Conservation (phyloP, 768 basidiomycete genomes). For the Strobilomyces confusus region DNA sequence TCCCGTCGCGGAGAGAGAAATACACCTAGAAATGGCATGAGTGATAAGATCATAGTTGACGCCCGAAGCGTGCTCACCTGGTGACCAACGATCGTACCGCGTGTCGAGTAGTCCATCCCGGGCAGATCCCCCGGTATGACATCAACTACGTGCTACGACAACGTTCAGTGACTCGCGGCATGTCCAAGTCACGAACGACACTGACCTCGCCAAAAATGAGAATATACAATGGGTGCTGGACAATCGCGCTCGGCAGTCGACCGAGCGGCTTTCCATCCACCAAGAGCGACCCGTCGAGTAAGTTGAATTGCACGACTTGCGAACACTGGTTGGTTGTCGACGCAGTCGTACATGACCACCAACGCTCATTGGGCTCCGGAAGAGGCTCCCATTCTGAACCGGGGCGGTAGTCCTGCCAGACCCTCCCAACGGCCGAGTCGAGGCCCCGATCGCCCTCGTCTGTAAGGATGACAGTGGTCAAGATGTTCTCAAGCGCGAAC, state of each 20-base stretch:
- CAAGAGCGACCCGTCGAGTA: neutral
- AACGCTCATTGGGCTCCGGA: neutral
- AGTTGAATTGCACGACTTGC: neutral
- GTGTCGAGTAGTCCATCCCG: too few species aligned
- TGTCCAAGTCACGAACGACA: too few species aligned
- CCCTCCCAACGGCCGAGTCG: neutral
- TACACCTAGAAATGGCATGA: neutral
- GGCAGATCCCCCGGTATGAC: too few species aligned
- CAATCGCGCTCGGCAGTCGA: too few species aligned
- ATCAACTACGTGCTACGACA: too few species aligned
- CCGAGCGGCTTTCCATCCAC: neutral
- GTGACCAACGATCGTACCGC: too few species aligned
- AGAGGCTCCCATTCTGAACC: neutral
- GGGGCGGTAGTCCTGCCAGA: neutral
- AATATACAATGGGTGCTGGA: too few species aligned
- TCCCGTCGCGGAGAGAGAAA: conserved; percentile 2
- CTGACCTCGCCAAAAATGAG: too few species aligned
- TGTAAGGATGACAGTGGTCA: neutral
- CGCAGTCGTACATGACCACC: neutral
- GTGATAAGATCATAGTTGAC: too few species aligned
- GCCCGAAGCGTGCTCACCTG: too few species aligned
- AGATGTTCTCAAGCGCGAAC: neutral
- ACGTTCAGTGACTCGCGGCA: too few species aligned
- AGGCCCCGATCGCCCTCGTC: neutral
- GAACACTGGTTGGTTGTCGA: neutral